Base-by-base conservation (phyloP, 2,329 filamentous ascomycete species). In the Chlorencoelia australis region DNA sequence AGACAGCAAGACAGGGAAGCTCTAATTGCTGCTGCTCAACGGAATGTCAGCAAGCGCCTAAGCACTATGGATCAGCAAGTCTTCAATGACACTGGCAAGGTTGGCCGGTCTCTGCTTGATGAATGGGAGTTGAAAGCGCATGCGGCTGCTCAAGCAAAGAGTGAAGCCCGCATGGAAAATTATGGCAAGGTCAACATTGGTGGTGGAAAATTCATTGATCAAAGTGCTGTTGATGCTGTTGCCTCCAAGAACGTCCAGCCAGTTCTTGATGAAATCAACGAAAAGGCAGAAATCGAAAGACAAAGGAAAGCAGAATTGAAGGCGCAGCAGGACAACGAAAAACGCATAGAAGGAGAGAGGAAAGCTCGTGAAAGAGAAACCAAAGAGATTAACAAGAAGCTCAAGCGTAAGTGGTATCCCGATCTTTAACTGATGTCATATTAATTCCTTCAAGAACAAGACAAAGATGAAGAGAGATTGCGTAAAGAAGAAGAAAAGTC, bases 1-100 rank as follows among this genome's bases (percentile, higher is more conserved):
- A 73, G 82, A 27, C 69, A 79, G 40, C 69, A 73, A 28, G 88
- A 94, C 49, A 79, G 85, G 9, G 80, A 82, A 37, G 68, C 72
- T 2, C 64, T 96, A 1, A 66, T 94, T 45, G 81, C 81, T 7
- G 77, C 78, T 3, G 89, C 89, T 2, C 82, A 88, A 53, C 77
- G 82, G 29, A 94, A 94, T 47, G 89, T 95, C n/a, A 76, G 79
- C 46, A 77, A 78, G 14, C 75, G 74, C 27, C 71, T 95, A 47
- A 75, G 82, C 42, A 73, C 71, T 26, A 87, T 95, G 67, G 89
- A 96, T 42, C 76, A 88, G 56, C 79, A 77, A 51, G 73, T 94
- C 9, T 85, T 79, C 47, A 68, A 73, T 10, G 73, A 89, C 35
- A 89, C 82, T 1, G 86, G 86, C 39, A 79, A 80, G 54, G 69